phyloP scores from a whole-genome alignment of 768 basidiomycete genomes.

The Xerocomellus amylosporus region DNA sequence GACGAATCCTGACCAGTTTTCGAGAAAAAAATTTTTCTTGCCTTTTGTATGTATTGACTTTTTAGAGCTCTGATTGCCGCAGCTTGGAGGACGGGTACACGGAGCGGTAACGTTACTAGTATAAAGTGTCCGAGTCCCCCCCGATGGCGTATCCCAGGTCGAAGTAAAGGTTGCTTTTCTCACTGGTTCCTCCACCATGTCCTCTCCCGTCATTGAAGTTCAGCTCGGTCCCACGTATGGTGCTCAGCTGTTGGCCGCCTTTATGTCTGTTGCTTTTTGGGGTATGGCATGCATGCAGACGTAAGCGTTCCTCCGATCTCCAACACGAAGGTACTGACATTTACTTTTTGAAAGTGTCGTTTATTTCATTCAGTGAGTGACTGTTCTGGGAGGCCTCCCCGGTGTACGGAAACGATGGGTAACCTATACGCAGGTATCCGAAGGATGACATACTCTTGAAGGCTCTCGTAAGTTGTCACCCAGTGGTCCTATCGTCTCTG shows the following conservation, averaged over 20 bases:
- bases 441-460: not conserved
- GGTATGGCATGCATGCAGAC: conserved; percentile 13
- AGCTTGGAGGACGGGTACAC: too few relatives aligned
- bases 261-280: conserved; percentile 10
- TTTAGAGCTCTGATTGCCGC: too few relatives aligned
- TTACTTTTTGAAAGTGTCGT: not conserved
- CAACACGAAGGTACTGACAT: not conserved
- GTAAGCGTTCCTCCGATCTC: not conserved
- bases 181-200: too few relatives aligned
- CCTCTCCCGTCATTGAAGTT: not conserved
- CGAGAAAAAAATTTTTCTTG: too few relatives aligned
- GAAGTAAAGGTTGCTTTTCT: too few relatives aligned
- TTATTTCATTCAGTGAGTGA: conserved; percentile 3
- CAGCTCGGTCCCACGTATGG: conserved; percentile 6
- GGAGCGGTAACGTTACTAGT: too few relatives aligned
- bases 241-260: conserved; percentile 10
- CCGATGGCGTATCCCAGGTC: too few relatives aligned
- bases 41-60: too few relatives aligned
- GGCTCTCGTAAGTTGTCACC: not conserved
- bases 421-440: not conserved
- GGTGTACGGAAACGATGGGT: not conserved
- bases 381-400: too few relatives aligned
- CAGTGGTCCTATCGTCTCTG: not conserved
- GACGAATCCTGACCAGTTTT: too few relatives aligned
- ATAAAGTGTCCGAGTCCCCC: too few relatives aligned